These are phyloP conservation scores for Calonectria ilicicola DNA, from an alignment of 2,329 filamentous ascomycete genomes.

Conservation along the genomic window DNA sequence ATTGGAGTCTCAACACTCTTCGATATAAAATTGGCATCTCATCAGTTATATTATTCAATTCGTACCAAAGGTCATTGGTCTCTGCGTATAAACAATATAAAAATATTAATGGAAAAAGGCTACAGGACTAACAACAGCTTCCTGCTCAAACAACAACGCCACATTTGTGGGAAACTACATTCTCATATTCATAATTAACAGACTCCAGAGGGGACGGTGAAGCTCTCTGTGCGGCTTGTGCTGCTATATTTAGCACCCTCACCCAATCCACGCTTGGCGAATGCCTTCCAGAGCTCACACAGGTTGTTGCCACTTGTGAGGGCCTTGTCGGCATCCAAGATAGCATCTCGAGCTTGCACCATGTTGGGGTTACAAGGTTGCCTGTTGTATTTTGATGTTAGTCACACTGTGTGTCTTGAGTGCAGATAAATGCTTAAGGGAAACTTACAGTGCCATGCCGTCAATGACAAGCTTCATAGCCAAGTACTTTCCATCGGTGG, in stretches of 20 bases:
- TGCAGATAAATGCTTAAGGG: fast-evolving
- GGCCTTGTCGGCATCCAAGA: conserved; percentile 65
- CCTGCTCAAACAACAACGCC: background rate
- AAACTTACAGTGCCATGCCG: conserved; percentile 58
- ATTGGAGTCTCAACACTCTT: too few relatives aligned
- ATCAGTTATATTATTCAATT: too few relatives aligned
- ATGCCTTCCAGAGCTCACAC: conserved; percentile 66
- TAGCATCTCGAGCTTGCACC: conserved; percentile 64
- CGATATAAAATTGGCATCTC: too few relatives aligned
- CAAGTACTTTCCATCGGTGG: conserved; percentile 64
- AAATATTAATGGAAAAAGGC: background rate
- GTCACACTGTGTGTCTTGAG: background rate
- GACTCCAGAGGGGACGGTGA: conserved; percentile 37
- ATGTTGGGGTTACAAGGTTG: conserved; percentile 69
- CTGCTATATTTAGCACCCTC: conserved; percentile 47
- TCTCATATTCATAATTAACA: conserved; percentile 30
- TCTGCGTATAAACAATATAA: background rate
- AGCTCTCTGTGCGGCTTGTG: conserved; percentile 47
- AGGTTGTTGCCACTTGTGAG: conserved; percentile 63
- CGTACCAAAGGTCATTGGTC: too few relatives aligned
- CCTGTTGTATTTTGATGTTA: conserved; percentile 8
- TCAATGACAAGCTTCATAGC: conserved; percentile 65
- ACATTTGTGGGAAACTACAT: background rate
- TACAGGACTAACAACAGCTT: background rate
- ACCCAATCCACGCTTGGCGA: conserved; percentile 69